Evolutionary conservation across 2,329 filamentous ascomycete genomes (phyloP).

Genomic region (Coniochaeta sp.): DNA sequence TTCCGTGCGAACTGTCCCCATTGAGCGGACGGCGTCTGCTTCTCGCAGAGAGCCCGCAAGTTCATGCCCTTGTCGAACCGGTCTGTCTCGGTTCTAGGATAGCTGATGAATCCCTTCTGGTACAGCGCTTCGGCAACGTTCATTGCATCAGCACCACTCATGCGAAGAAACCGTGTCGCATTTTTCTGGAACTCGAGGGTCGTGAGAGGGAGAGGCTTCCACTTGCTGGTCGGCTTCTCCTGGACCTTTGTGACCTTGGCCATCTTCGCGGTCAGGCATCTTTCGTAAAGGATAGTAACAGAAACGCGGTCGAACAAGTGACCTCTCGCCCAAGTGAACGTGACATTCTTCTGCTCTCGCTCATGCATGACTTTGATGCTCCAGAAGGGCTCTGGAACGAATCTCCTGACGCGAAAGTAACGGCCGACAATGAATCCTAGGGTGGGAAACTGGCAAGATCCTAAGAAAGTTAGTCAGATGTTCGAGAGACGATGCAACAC

Average conservation of each 20-base stretch:
- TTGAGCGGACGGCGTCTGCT: conserved; percentile 66
- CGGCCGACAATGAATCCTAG: conserved; percentile 95
- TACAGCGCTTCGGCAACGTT: conserved; percentile 80
- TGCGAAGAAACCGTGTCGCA: conserved; percentile 79
- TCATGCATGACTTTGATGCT: conserved; percentile 76
- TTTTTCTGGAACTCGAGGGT: conserved; percentile 97
- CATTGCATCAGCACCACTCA: conserved; percentile 91
- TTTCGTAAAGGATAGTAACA: conserved; percentile 76
- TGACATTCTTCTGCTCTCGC: conserved; percentile 70
- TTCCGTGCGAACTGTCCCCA: conserved; percentile 80
- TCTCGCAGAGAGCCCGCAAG: conserved; percentile 69
- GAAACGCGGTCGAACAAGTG: conserved; percentile 83
- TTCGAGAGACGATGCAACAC: neutral
- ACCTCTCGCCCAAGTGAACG: conserved; percentile 75
- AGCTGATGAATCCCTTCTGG: conserved; percentile 93
- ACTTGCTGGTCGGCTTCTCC: conserved; percentile 88
- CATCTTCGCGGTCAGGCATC: conserved; percentile 67
- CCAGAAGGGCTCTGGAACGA: conserved; percentile 91
- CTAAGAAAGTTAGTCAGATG: conserved; percentile 31
- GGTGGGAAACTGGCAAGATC: conserved; percentile 93
- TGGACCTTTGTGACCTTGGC: conserved; percentile 80
- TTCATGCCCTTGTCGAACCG: conserved; percentile 90
- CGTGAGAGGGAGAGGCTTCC: conserved; percentile 86
- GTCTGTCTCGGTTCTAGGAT: conserved; percentile 94
- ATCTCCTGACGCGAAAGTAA: conserved; percentile 90